phyloP scores from a whole-genome alignment of 768 basidiomycete species.

The Suillus ampliporus region DNA sequence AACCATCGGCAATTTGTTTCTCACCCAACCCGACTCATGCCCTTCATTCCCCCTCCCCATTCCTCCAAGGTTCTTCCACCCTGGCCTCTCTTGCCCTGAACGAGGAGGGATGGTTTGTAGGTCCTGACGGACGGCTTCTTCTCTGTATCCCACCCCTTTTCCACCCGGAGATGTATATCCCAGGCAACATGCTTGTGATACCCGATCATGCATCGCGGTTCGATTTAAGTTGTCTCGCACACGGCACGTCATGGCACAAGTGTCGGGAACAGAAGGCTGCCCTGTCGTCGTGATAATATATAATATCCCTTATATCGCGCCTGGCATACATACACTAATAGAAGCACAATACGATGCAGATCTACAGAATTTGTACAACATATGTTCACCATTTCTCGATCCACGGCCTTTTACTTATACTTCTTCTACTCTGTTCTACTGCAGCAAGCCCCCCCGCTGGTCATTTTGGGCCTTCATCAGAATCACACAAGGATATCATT shows the following conservation, averaged over 20 bases:
- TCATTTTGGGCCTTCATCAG: no score
- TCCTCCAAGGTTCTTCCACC: background rate
- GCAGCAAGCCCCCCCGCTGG: no score
- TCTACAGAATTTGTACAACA: no score
- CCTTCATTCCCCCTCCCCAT: background rate
- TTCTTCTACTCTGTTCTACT: no score
- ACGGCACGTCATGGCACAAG: background rate
- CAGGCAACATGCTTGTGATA: constrained; percentile 2
- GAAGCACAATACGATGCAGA: no score
- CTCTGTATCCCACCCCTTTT: background rate
- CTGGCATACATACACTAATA: no score
- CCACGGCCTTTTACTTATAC: no score
- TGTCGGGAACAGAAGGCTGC: background rate
- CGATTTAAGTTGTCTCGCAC: background rate
- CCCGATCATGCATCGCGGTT: background rate
- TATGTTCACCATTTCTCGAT: no score
- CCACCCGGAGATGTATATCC: background rate
- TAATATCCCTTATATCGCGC: no score
- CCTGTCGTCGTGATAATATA: no score
- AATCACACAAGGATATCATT: no score
- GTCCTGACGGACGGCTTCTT: background rate
- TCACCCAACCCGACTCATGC: background rate
- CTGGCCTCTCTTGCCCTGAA: background rate
- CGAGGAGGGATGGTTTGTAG: background rate
- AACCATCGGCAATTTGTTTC: background rate